phyloP scores from a whole-genome alignment of 192 early-diverging fungal species.

The Oehlia diaphana region DNA sequence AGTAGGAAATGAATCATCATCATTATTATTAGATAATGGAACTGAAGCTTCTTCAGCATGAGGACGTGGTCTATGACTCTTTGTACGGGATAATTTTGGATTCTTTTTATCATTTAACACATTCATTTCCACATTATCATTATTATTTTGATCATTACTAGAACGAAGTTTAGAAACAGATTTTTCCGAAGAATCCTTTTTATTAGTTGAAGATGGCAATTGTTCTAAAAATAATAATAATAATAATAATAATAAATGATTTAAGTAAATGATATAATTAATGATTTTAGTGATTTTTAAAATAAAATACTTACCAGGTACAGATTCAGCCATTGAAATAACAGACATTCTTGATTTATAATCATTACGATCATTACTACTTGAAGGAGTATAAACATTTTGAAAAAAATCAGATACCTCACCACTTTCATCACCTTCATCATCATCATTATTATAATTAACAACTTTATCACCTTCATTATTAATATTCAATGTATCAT shows the following conservation, averaged over 20 bases:
- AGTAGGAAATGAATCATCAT: too few relatives aligned
- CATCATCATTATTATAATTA: neutral
- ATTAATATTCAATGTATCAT: neutral
- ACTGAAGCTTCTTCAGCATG: neutral
- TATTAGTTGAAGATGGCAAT: neutral
- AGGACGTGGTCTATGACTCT: neutral
- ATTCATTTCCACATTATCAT: neutral
- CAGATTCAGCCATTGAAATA: neutral
- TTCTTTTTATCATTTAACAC: neutral
- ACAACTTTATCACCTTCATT: neutral
- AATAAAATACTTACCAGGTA: neutral
- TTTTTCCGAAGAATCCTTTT: neutral
- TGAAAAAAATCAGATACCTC: conserved; percentile 3
- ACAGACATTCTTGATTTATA: neutral
- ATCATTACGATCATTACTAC: conserved; percentile 5
- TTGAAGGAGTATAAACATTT: neutral
- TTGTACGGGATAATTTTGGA: neutral
- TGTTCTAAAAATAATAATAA: neutral
- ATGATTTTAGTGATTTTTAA: too few relatives aligned
- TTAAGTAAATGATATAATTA: too few relatives aligned
- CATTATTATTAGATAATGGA: neutral
- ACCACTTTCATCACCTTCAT: neutral
- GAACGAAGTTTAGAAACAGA: neutral
- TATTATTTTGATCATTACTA: neutral
- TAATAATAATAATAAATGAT: neutral